Evolutionary conservation across 2,329 filamentous ascomycete genomes (phyloP).

Genomic region (Fusarium piperis): DNA sequence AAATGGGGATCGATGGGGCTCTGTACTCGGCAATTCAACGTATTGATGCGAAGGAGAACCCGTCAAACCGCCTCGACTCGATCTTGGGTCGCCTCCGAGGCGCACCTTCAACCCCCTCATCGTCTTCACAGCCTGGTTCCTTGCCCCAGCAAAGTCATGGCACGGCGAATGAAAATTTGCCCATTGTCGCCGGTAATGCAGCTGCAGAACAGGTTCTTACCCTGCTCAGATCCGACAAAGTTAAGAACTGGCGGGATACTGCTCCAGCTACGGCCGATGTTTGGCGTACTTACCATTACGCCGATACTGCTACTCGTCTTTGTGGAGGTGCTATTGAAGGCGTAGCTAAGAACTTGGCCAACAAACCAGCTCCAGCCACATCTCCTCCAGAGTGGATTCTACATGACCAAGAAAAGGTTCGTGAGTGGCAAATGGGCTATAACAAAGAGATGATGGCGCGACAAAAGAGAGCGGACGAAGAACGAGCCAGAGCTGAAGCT

Average conservation of each 20-base stretch:
- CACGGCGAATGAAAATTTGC: slow-evolving; percentile 39
- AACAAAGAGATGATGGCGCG: slow-evolving; percentile 52
- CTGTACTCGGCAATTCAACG: slow-evolving; percentile 56
- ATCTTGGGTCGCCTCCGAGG: slow-evolving; percentile 51
- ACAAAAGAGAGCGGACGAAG: slow-evolving; percentile 52
- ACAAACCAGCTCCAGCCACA: slow-evolving; percentile 59
- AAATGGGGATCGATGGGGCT: slow-evolving; percentile 56
- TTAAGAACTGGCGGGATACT: slow-evolving; percentile 55
- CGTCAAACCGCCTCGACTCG: slow-evolving; percentile 51
- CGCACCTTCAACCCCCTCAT: slow-evolving; percentile 18
- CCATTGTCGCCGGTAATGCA: slow-evolving; percentile 45
- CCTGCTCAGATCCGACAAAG: slow-evolving; percentile 56
- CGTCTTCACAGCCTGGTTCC: slow-evolving; percentile 20
- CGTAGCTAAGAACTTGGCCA: slow-evolving; percentile 53
- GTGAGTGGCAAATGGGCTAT: slow-evolving; percentile 64
- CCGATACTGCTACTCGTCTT: slow-evolving; percentile 54
- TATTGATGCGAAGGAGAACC: slow-evolving; percentile 50
- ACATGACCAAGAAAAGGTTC: slow-evolving; percentile 56
- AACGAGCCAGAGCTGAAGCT: slow-evolving; percentile 47
- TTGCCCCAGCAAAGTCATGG: slow-evolving; percentile 14
- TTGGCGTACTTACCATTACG: slow-evolving; percentile 50
- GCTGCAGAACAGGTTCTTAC: slow-evolving; percentile 54
- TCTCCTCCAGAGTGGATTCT: slow-evolving; percentile 64
- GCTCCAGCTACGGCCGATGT: slow-evolving; percentile 50
- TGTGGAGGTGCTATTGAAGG: slow-evolving; percentile 56